Base-by-base conservation (phyloP, 495 filamentous ascomycete genomes). In the Trichoderma erinaceum region DNA sequence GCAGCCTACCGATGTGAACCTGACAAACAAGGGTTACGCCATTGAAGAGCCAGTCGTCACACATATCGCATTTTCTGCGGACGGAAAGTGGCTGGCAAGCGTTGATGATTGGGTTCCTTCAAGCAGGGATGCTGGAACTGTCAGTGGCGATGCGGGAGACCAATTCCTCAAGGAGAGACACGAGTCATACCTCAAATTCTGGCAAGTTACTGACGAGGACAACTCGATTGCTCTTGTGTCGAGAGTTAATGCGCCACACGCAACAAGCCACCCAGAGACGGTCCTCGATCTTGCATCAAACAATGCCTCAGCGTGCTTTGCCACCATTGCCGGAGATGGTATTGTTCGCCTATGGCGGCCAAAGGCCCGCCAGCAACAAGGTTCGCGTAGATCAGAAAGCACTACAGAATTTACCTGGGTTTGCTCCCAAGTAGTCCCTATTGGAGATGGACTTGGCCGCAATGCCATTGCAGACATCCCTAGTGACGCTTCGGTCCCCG, bases 21-120 rank as follows among this genome's bases (percentile, higher is more conserved):
- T 89, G 27, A 87, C 88, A 2, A 89, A 89, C 23, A 88, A 90
- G 67, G 84, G 87, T 0, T 83, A 84, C 50, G 80, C 83, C 23
- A 83, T 98, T 61, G 75, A 81, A 1, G 87, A 96, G 68, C 93
- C 95, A 10, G 86, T 89, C 69, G 83, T 96, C 61, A 88, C 83
- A 15, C 84, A 87, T 64, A 77, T 99, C 67, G 82, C 86, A 65
- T 83, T 93, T 68, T 91, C 90, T 27, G 75, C 82, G 32, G 89
- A 97, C 74, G 94, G 93, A 1, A 84, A 87, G 70, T 99, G 95
- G 95, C 83, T 99, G 69, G 92, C 91, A 44, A 97, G 91, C 0
- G 84, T 96, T 4, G 96, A 99, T 73, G 88, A 90, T 68, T 99
- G 95, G 95, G 84, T 80, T 64, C 93, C 92, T 23, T 86, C 88